A percentile compares a stretch with the other conserved stretches of the same genome.
Evolutionary conservation across 2,329 filamentous ascomycete genomes (phyloP).

Genomic region (Aspergillus sp.): DNA sequence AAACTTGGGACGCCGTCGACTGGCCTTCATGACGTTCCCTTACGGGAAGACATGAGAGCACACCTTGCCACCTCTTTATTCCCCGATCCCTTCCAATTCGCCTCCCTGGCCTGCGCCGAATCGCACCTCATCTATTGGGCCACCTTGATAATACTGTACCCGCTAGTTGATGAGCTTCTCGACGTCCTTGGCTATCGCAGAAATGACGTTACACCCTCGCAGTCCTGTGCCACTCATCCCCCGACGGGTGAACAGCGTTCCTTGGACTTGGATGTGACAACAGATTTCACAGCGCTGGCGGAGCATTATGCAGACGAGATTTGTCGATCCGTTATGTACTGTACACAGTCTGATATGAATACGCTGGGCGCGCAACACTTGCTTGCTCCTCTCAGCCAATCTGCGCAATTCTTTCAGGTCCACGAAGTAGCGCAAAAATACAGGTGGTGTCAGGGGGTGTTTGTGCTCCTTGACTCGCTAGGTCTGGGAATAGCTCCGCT

Average conservation of each 20-base stretch:
- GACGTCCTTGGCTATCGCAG: slow-evolving; percentile 7
- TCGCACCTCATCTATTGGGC: slow-evolving; percentile 22
- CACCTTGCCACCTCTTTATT: slow-evolving; percentile 18
- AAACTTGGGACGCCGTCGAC: slow-evolving; percentile 17
- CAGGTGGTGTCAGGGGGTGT: slow-evolving; percentile 23
- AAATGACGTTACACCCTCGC: slow-evolving; percentile 2
- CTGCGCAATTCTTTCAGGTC: slow-evolving; percentile 22
- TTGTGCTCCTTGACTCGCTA: slow-evolving; percentile 15
- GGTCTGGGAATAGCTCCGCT: slow-evolving; percentile 23
- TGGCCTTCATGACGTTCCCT: slow-evolving; percentile 1
- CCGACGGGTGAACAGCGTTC: not conserved
- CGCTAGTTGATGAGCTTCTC: slow-evolving; percentile 22
- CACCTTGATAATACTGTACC: slow-evolving; percentile 21
- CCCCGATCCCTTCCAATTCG: slow-evolving; percentile 11
- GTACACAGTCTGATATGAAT: slow-evolving; percentile 23
- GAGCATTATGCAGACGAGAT: slow-evolving; percentile 22
- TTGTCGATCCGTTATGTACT: slow-evolving; percentile 22
- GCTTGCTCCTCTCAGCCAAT: slow-evolving; percentile 23
- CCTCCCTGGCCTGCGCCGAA: slow-evolving; percentile 21
- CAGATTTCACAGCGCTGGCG: slow-evolving; percentile 18
- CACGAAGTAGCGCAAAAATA: slow-evolving; percentile 16
- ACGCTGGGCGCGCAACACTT: slow-evolving; percentile 21
- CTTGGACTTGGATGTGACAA: not conserved
- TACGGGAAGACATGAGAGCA: slow-evolving; percentile 14
- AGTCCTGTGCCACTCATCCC: not conserved